Percentiles rank a stretch among this genome's conserved stretches.
Conservation (phyloP, 1,284 basidiomycete species). For the Puccinia triticina region DNA sequence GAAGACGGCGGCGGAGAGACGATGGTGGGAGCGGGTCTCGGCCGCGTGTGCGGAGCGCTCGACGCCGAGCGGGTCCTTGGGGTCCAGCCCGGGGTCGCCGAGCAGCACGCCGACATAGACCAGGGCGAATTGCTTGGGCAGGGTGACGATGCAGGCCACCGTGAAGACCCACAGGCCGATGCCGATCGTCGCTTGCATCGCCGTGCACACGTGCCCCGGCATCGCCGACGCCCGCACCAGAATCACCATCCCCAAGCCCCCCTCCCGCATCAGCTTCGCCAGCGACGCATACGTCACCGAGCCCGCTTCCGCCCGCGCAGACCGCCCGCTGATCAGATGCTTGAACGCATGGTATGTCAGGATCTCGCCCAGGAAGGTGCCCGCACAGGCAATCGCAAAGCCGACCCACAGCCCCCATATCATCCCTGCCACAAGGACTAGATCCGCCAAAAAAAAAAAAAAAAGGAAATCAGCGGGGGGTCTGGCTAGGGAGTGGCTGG, state of each 20-base stretch:
- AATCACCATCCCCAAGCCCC: constrained; percentile 60
- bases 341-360: constrained; percentile 60
- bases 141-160: constrained; percentile 59
- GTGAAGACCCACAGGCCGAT: constrained; percentile 58
- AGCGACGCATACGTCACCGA: constrained; percentile 61
- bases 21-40: not conserved
- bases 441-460: constrained; percentile 51
- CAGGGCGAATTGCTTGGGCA: constrained; percentile 60
- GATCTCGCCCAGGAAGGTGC: constrained; percentile 59
- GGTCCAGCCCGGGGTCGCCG: constrained; percentile 3
- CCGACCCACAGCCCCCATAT: constrained; percentile 61
- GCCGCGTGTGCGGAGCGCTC: not conserved
- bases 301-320: constrained; percentile 59
- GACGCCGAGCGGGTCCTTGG: not conserved
- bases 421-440: constrained; percentile 58
- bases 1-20: constrained; percentile 20
- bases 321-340: constrained; percentile 58
- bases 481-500: constrained; percentile 51
- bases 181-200: constrained; percentile 53
- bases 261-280: constrained; percentile 59
- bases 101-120: constrained; percentile 57
- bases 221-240: constrained; percentile 52
- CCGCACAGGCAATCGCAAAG: constrained; percentile 59
- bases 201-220: constrained; percentile 53
- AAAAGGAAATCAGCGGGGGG: too few relatives aligned